Evolutionary conservation across 345 rosid species (phyloP), one percentile per base, ranked within the genome.

Genomic region (Physaria fendleri): DNA sequence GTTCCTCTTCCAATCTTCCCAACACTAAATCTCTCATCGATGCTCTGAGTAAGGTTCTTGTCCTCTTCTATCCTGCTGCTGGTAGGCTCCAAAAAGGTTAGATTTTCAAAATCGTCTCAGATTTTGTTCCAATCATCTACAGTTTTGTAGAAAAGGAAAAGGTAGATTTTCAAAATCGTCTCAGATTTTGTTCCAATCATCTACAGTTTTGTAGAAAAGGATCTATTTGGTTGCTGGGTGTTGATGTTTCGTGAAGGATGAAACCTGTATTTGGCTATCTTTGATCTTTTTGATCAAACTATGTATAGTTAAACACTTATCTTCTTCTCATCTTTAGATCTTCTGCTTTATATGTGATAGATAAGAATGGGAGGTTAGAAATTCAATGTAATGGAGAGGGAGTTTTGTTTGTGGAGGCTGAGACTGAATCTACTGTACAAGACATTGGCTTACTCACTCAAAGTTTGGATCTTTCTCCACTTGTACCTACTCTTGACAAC

Each of bases 341-440:
- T 6, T 56, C 17, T 46, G 14, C 11, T 59, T 30, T 20, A 4
- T 41, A 12, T 16, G 72, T 59, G 30, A 20, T 48, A 70, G 74
- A 63, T 40, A 21, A 2, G 28, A 61, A 43, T 20, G 85, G 77
- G n/a, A 72, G 78, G 59, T 33, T 66, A 39, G 73, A 73, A 42
- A 59, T 80, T 25, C 15, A 20, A 8, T 80, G 85, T 20, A 80
- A 61, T 35, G 80, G 57, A 10, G 76, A 70, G 42, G 85, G 85
- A 56, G 77, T 71, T 8, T 8, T 71, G 56, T 42, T 75, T 20
- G 55, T 72, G 4, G 71, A 68, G 42, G 75, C 79, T 15, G 71
- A 68, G 64, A 28, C 73, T 12, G 70, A 49, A 41, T 60, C 56
- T 21, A 55, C 16, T 41, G 1, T 69, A 15, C 59, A 46, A 41